Conservation (phyloP, 306 rosid genomes). For the Malus orientalis region DNA sequence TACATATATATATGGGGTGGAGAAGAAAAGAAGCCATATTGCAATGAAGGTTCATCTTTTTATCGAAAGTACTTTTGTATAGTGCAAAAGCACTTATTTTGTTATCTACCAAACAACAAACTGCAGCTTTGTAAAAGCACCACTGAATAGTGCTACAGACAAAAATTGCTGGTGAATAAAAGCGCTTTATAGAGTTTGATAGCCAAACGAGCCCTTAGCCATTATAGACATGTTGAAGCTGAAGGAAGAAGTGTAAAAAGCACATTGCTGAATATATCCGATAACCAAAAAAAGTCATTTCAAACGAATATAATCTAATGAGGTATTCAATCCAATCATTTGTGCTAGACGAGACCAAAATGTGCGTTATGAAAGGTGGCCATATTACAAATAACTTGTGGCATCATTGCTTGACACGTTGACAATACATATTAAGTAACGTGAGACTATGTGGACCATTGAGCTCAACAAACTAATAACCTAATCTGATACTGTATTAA, state of each 20-base stretch:
- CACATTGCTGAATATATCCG: background rate
- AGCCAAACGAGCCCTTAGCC: too few relatives aligned
- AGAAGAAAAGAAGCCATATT: slow-evolving; percentile 8
- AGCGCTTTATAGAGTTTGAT: too few relatives aligned
- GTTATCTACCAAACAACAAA: too few relatives aligned
- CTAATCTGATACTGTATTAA: too few relatives aligned
- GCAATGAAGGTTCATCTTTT: background rate
- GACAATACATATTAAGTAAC: background rate
- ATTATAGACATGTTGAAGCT: background rate
- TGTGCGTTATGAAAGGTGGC: background rate
- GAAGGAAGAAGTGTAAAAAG: background rate
- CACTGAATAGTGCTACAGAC: too few relatives aligned
- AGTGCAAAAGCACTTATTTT: too few relatives aligned
- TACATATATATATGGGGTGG: slow-evolving; percentile 2
- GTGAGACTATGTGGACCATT: background rate
- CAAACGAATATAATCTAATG: background rate
- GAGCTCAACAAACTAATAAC: too few relatives aligned
- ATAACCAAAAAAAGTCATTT: too few relatives aligned
- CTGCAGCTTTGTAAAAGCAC: too few relatives aligned
- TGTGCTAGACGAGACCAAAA: background rate
- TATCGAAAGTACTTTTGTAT: too few relatives aligned
- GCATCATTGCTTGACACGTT: background rate
- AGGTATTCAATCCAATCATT: background rate
- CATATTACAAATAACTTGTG: background rate
- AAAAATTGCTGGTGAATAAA: too few relatives aligned